Evolutionary conservation across 257 asterid genomes (phyloP).

Genomic region (Craterostigma plantagineum): DNA sequence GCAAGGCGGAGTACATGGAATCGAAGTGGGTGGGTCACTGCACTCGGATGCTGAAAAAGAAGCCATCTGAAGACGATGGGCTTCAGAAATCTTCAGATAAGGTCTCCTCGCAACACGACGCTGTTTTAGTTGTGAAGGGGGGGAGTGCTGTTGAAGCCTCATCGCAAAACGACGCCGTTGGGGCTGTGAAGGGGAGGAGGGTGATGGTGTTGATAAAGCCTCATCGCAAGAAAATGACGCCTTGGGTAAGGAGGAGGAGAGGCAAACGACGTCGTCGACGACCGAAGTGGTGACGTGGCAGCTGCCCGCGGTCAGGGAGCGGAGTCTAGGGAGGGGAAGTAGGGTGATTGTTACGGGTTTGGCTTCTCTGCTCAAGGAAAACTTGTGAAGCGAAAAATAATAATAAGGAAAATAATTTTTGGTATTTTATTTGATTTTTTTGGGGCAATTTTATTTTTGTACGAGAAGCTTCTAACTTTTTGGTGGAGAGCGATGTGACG

Average conservation of each 20-base stretch:
- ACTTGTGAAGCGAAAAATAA: not conserved
- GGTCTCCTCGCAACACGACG: no score
- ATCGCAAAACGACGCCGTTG: no score
- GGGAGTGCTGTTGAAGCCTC: no score
- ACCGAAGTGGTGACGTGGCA: conserved; percentile 1
- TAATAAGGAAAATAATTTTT: not conserved
- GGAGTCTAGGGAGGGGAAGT: conserved; percentile 1
- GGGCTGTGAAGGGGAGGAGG: no score
- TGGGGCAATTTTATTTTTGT: no score
- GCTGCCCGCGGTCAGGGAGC: conserved; percentile 1
- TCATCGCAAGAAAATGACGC: no score
- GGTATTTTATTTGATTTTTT: not conserved
- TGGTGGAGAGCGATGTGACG: not conserved
- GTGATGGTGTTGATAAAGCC: no score
- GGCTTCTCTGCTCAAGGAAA: conserved; percentile 4
- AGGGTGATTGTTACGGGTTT: conserved; percentile 3
- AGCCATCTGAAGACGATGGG: no score
- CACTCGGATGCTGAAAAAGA: conserved; percentile 11
- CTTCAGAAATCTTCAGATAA: no score
- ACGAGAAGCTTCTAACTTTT: not conserved
- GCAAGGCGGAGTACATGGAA: conserved; percentile 39
- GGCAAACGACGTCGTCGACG: conserved; percentile 1
- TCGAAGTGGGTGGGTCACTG: conserved; percentile 50
- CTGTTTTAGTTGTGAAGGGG: no score
- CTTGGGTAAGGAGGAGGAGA: not conserved